phyloP scores from a whole-genome alignment of 2,329 filamentous ascomycete species.

The Beauveria sp. region DNA sequence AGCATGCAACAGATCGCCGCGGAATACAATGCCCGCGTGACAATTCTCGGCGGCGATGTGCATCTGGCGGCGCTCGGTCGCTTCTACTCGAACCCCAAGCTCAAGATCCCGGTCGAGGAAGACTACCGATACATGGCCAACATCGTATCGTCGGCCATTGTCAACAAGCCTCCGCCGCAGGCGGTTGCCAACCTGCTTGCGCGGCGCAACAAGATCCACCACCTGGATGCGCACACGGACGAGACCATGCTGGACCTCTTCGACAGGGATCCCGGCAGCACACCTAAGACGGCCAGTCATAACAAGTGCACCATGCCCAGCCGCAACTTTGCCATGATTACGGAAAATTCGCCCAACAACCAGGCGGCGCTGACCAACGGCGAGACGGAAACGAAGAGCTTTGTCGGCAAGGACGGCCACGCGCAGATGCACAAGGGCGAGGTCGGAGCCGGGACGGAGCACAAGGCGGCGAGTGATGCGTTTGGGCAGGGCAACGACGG shows the following conservation, averaged over 20 bases:
- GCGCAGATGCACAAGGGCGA: conserved; percentile 69
- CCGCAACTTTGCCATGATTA: conserved; percentile 86
- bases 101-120: conserved; percentile 67
- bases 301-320: conserved; percentile 89
- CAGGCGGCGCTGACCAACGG: conserved; percentile 18
- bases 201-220: conserved; percentile 75
- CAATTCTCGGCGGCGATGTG: conserved; percentile 89
- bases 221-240: conserved; percentile 65
- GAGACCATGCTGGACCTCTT: conserved; percentile 94
- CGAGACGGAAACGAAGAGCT: conserved; percentile 19
- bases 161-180: conserved; percentile 85
- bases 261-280: conserved; percentile 73
- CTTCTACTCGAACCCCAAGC: conserved; percentile 84
- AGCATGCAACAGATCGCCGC: conserved; percentile 77
- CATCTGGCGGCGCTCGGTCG: conserved; percentile 87
- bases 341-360: conserved; percentile 69
- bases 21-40: conserved; percentile 81
- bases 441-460: conserved; percentile 65
- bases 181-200: conserved; percentile 87
- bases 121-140: conserved; percentile 96
- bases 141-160: conserved; percentile 87
- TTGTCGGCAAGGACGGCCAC: conserved; percentile 55
- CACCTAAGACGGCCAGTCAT: conserved; percentile 62
- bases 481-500: conserved; percentile 50
- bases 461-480: conserved; percentile 59